Evolutionary conservation across 805 yeast species (phyloP).

Genomic region (Kurtzmaniella fragi): DNA sequence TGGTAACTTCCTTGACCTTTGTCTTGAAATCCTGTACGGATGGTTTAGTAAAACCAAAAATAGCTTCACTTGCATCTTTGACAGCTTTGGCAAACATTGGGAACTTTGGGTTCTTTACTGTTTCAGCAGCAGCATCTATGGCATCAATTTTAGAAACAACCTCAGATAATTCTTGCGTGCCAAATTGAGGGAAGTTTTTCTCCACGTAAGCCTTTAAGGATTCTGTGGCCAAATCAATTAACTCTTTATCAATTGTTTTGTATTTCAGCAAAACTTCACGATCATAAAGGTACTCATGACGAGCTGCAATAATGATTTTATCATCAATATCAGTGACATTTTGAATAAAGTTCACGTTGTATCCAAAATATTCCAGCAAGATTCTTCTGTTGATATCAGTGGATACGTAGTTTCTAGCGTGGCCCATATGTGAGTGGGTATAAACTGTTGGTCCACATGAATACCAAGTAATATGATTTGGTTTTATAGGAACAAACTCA

Average conservation of each 20-base stretch:
- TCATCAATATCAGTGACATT: constrained; percentile 99
- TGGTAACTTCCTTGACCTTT: constrained; percentile 67
- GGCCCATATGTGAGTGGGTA: constrained; percentile 96
- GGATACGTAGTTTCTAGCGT: constrained; percentile 94
- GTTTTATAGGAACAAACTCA: constrained; percentile 64
- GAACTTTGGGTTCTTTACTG: constrained; percentile 61
- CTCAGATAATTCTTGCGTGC: constrained; percentile 32
- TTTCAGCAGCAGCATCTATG: constrained; percentile 40
- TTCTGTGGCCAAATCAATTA: constrained; percentile 32
- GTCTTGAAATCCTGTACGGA: constrained; percentile 38
- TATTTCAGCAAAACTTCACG: constrained; percentile 38
- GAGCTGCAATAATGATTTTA: constrained; percentile 89
- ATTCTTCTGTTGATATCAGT: constrained; percentile 90
- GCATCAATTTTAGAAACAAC: constrained; percentile 54
- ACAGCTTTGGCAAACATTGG: constrained; percentile 78
- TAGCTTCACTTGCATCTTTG: constrained; percentile 43
- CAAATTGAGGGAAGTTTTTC: constrained; percentile 49
- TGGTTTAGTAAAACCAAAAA: constrained; percentile 20
- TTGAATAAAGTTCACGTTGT: constrained; percentile 82
- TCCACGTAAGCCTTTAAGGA: constrained; percentile 48
- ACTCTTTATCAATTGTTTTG: constrained; percentile 24
- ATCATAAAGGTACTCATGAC: constrained; percentile 80
- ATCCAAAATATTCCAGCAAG: constrained; percentile 86
- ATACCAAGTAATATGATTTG: constrained; percentile 81
- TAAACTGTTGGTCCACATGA: constrained; percentile 98